A percentile compares a stretch with the other conserved stretches of the same genome.
Conservation (phyloP, 2,329 filamentous ascomycete genomes). For the Xylariaceae sp. region DNA sequence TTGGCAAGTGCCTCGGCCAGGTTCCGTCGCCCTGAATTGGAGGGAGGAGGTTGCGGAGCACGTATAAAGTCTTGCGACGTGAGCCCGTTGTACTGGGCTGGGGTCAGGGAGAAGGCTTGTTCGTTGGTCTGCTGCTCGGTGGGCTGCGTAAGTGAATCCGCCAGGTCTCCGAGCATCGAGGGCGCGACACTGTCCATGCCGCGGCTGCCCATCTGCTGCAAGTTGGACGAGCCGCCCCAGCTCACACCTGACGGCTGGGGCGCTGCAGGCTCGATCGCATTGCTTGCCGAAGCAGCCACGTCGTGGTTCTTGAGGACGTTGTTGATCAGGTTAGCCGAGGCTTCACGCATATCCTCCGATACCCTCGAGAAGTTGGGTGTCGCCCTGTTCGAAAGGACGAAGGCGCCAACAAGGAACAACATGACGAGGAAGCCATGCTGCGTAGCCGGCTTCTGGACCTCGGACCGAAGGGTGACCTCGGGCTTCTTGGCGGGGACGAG, state of each 20-base stretch:
- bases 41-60: conserved; percentile 45
- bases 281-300: conserved; percentile 43
- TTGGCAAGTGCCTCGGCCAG: conserved; percentile 74
- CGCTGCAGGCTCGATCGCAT: conserved; percentile 39
- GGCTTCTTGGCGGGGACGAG: conserved; percentile 50
- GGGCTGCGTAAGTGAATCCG: conserved; percentile 64
- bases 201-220: conserved; percentile 37
- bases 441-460: conserved; percentile 60
- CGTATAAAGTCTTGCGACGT: conserved; percentile 62
- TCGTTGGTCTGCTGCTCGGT: conserved; percentile 82
- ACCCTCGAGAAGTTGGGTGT: conserved; percentile 67
- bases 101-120: conserved; percentile 79
- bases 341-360: conserved; percentile 73
- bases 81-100: conserved; percentile 83
- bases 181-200: conserved; percentile 48
- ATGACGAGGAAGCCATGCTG: conserved; percentile 84
- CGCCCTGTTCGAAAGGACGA: conserved; percentile 82
- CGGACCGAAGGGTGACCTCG: conserved; percentile 40
- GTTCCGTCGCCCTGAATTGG: conserved; percentile 63
- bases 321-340: conserved; percentile 71
- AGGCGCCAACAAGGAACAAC: conserved; percentile 93
- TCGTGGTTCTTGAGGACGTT: conserved; percentile 78
- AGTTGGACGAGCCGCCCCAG: conserved; percentile 38
- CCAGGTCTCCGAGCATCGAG: conserved; percentile 60
- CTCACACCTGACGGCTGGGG: conserved; percentile 48